A percentile compares a stretch with the other conserved stretches of the same genome.
These are phyloP conservation scores for Eucalyptus curtisii DNA, from an alignment of 345 rosid genomes.

Conservation along the genomic window DNA sequence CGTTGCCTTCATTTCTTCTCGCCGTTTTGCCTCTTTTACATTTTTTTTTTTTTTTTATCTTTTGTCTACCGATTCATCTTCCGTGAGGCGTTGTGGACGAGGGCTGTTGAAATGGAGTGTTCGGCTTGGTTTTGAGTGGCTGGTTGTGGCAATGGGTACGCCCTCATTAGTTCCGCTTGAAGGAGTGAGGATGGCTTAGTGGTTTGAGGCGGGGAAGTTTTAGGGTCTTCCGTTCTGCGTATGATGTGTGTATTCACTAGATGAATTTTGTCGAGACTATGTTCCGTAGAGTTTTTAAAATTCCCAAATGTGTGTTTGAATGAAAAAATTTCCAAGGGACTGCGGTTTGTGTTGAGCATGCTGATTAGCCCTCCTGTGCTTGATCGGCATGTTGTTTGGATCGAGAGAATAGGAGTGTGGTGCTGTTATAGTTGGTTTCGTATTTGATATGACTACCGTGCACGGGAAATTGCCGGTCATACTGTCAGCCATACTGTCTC, in stretches of 20 bases:
- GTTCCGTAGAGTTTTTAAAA: too few species aligned
- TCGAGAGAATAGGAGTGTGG: not conserved
- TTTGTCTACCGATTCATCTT: not conserved
- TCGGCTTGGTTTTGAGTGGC: not conserved
- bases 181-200: not conserved
- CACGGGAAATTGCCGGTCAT: not conserved
- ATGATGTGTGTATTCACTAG: not conserved
- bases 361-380: not conserved
- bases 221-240: not conserved
- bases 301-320: not conserved
- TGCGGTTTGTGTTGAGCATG: not conserved
- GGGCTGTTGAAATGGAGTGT: not conserved
- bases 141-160: not conserved
- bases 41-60: too few species aligned
- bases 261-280: not conserved
- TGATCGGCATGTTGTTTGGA: not conserved
- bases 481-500: not conserved
- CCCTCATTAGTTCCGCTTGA: not conserved
- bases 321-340: not conserved
- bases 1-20: not conserved
- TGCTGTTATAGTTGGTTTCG: not conserved
- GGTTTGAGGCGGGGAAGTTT: not conserved
- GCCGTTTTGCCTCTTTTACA: not conserved
- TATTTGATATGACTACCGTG: not conserved
- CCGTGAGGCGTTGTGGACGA: not conserved